Base-by-base conservation (phyloP, 306 rosid genomes). In the Lathyrus oleraceus region DNA sequence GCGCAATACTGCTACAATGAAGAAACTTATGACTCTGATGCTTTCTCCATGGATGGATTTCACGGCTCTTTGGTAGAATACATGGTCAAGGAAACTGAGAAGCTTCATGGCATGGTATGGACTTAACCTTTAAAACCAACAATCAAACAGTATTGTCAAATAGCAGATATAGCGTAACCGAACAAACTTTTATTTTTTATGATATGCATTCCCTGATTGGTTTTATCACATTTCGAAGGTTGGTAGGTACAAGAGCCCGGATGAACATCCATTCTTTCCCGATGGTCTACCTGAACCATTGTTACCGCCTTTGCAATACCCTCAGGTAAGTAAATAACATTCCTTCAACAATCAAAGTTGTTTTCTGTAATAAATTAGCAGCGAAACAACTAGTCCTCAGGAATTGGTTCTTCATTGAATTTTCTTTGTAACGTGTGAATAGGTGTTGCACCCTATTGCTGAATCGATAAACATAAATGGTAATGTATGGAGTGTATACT, bases 241-340 rank as follows among this genome's bases (percentile, higher is more conserved):
- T 56, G 96, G 97, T 9, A 84, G 98, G 81, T 93, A 84, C 87
- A 84, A 78, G 81, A 93, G 98, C 78, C 98, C 97, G 6, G 98
- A 93, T 74, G 97, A 93, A 77, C 98, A 93, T 78, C 87, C 97
- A 61, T 93, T 93, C 72, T 93, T 90, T 80, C 92, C 89, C 4
- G 76, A 67, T 76, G 87, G 69, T 61, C 81, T 93, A 25, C 97
- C 96, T 5, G 85, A 87, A 43, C 91, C 94, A 19, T 0, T 87
- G 84, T 73, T 93, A 75, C 98, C 97, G 14, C 96, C 97, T 16
- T 56, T 93, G 85, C 83, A 87, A 16, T 93, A 85, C 73, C 97
- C 98, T 10, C 79, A 85, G 97, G 96, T 93, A 87, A 73, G 96
- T 93, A 87, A 73, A 65, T 8, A 44, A 39, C 48, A 36, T 71